Percentiles rank a stretch among this genome's conserved stretches.
Conservation (phyloP, 2,329 filamentous ascomycete genomes). For the Fusarium pininemorale region DNA sequence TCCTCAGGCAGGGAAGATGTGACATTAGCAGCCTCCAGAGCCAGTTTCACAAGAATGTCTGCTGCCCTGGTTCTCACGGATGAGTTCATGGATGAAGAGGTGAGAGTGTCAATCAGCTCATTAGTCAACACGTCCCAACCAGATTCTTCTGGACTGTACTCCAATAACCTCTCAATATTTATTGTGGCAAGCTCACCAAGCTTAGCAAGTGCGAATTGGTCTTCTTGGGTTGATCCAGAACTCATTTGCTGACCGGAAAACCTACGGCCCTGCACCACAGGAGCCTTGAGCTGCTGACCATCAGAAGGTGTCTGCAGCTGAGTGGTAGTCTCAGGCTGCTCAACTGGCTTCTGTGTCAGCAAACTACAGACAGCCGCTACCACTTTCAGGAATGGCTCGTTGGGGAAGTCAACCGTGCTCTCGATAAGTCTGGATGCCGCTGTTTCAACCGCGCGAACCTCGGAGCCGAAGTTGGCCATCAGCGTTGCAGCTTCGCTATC, state of each 20-base stretch:
- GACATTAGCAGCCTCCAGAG: constrained; percentile 66
- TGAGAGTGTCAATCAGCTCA: constrained; percentile 62
- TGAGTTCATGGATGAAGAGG: constrained; percentile 57
- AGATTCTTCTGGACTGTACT: constrained; percentile 70
- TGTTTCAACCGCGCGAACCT: constrained; percentile 88
- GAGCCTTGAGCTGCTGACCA: constrained; percentile 47
- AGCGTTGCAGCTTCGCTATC: constrained; percentile 62
- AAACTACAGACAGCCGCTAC: constrained; percentile 79
- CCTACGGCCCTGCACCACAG: constrained; percentile 54
- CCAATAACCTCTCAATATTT: constrained; percentile 78
- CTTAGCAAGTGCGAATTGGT: constrained; percentile 76
- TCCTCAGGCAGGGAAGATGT: constrained; percentile 62
- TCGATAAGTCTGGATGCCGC: constrained; percentile 89
- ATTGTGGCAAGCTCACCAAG: constrained; percentile 76
- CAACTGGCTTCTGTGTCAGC: constrained; percentile 56
- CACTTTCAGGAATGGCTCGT: constrained; percentile 80
- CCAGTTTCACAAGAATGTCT: constrained; percentile 68
- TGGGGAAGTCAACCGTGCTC: constrained; percentile 90
- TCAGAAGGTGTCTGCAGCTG: constrained; percentile 34
- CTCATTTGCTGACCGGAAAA: constrained; percentile 53
- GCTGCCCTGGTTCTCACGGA: constrained; percentile 69
- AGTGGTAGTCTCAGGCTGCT: constrained; percentile 28
- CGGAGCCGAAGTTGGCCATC: constrained; percentile 75
- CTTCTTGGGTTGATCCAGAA: constrained; percentile 66
- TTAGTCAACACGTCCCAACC: constrained; percentile 77